These are phyloP conservation scores for Canavalia ensiformis DNA, from an alignment of 306 rosid genomes.

Conservation along the genomic window DNA sequence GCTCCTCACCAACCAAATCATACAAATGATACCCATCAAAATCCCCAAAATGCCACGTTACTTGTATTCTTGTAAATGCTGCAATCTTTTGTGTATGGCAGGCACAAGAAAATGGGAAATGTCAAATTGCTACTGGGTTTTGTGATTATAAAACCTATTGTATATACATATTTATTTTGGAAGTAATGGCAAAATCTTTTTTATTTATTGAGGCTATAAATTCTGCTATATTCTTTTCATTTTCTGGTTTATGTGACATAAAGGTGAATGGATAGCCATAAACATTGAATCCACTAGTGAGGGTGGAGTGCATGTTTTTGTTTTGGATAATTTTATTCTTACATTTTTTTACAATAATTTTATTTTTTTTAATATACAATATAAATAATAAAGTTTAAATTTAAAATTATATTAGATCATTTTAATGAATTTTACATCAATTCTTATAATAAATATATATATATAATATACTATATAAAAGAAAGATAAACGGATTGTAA, in stretches of 20 bases:
- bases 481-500: too few species aligned
- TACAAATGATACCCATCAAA: constrained; percentile 37
- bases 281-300: background rate
- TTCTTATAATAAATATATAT: too few species aligned
- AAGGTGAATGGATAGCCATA: background rate
- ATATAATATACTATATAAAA: too few species aligned
- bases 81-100: constrained; percentile 42
- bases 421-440: too few species aligned
- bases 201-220: constrained; percentile 29
- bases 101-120: constrained; percentile 36
- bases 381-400: too few species aligned
- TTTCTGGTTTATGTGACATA: constrained; percentile 10
- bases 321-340: background rate
- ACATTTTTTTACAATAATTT: too few species aligned
- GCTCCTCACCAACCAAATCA: constrained; percentile 60
- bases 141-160: constrained; percentile 41
- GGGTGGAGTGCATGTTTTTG: background rate
- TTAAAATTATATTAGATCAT: too few species aligned
- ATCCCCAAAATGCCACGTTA: constrained; percentile 40
- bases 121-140: constrained; percentile 45
- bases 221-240: background rate
- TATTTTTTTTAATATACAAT: too few species aligned
- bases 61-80: constrained; percentile 38
- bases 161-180: constrained; percentile 40
- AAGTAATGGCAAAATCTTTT: constrained; percentile 44